A percentile compares a stretch with the other conserved stretches of the same genome.
Conservation (phyloP, 2,329 filamentous ascomycete genomes). For the Teratosphaeria epicoccoides region DNA sequence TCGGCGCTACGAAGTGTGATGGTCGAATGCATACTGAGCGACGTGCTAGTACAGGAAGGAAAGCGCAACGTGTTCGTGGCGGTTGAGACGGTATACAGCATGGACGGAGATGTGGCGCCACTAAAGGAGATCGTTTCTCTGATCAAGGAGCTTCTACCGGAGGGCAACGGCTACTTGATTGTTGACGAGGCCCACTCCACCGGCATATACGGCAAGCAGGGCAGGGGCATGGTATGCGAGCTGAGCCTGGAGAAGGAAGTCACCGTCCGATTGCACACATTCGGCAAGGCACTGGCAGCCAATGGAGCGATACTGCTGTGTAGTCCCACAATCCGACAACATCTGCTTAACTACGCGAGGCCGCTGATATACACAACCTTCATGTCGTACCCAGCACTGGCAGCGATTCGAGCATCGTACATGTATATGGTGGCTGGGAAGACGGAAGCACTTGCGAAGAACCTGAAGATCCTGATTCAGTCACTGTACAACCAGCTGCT, state of each 20-base stretch:
- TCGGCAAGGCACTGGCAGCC: conserved; percentile 57
- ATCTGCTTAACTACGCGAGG: conserved; percentile 67
- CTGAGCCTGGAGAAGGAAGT: conserved; percentile 46
- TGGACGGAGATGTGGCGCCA: conserved; percentile 68
- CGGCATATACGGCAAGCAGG: conserved; percentile 47
- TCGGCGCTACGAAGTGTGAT: conserved; percentile 24
- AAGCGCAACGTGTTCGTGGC: conserved; percentile 53
- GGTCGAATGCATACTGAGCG: conserved; percentile 18
- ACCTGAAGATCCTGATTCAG: conserved; percentile 38
- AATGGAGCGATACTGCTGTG: conserved; percentile 58
- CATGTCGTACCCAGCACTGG: conserved; percentile 51
- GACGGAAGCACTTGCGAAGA: conserved; percentile 34
- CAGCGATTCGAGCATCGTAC: conserved; percentile 49
- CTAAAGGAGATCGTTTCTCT: conserved; percentile 49
- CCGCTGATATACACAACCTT: conserved; percentile 66
- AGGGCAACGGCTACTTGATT: conserved; percentile 50
- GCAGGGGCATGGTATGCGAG: conserved; percentile 48
- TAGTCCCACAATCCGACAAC: conserved; percentile 47
- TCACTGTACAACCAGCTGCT: conserved; percentile 38
- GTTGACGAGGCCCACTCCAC: conserved; percentile 61
- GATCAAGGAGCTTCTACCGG: conserved; percentile 46
- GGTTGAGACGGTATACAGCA: conserved; percentile 65
- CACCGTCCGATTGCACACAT: conserved; percentile 52
- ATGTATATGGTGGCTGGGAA: conserved; percentile 43
- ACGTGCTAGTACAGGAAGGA: conserved; percentile 27